phyloP scores from a whole-genome alignment of 2,329 filamentous ascomycete species.

The Penicillium sp. region DNA sequence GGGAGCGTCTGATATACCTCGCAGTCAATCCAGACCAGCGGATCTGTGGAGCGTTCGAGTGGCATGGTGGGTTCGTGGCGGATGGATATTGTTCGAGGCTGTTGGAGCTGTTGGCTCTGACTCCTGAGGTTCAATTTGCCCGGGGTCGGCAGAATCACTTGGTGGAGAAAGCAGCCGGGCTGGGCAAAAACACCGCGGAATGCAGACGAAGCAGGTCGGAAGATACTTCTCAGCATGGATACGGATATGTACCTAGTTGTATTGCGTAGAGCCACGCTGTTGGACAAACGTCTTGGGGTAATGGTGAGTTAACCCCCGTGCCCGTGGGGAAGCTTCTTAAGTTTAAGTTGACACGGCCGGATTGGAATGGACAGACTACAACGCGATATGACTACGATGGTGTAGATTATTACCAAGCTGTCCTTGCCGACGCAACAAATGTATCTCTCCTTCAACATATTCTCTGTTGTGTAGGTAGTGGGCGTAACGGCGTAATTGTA shows the following conservation, averaged over 20 bases:
- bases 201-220: not conserved
- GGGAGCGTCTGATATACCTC: conserved; percentile 46
- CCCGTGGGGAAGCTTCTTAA: not conserved
- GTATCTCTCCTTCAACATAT: conserved; percentile 22
- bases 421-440: conserved; percentile 16
- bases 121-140: conserved; percentile 3
- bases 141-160: conserved; percentile 17
- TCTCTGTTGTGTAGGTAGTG: conserved; percentile 21
- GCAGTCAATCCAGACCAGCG: conserved; percentile 83
- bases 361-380: no score
- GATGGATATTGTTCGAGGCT: not conserved
- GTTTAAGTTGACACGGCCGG: not conserved
- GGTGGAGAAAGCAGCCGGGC: conserved; percentile 26
- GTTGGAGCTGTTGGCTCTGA: conserved; percentile 11
- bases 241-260: not conserved
- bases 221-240: conserved; percentile 5
- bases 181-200: conserved; percentile 11
- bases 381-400: no score
- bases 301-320: not conserved
- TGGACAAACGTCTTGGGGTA: not conserved
- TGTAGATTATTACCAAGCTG: conserved; percentile 12
- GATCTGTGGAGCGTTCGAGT: conserved; percentile 54
- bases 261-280: no score
- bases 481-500: conserved; percentile 26
- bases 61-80: conserved; percentile 34